Evolutionary conservation across 768 basidiomycete genomes (phyloP), one percentile per base, ranked within the genome.

Genomic region (Suillus spraguei): DNA sequence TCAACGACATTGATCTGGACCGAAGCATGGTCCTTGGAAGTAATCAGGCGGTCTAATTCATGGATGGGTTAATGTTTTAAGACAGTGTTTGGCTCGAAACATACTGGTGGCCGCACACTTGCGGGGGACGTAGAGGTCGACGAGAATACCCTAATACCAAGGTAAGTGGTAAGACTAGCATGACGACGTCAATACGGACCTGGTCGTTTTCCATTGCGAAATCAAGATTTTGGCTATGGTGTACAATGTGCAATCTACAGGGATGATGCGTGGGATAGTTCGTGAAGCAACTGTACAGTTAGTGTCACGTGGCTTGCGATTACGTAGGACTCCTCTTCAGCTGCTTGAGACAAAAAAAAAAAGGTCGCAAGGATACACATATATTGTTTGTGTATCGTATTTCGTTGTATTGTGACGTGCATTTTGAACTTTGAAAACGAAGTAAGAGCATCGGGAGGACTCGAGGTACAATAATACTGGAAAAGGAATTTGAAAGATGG

Each of bases 61-160:
- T 52, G 35, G 38, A 65, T 4, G 49, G 53, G 54, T 70, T 13
- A 66, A 44, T 24, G 39, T 6, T 39, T 22, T 35, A 63, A 59
- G 54, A 36, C 52, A 53, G 3, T 55, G 54, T 32, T 16, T 36
- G 20, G 41, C 38, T 44, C 39, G 64, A 64, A 64, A 87, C 93
- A 76, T 75, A 97, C 95, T 96, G 71, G 95, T 97, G 61, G 96
- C 95, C 76, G 95, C 88, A 79, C 97, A 99, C 81, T 99, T 99
- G 86, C 97, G 94, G 80, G 97, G 97, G 76, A 99, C 96, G 84
- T 99, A 99, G 81, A 99, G 95, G 86, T 99, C 97, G 76, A 99
- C 97, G 79, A 99, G 96, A 77, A 93, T 85, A 82, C 97, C 97
- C 94, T 97, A 66, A 46, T 68, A 63, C 42, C 33, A 35, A 42